Base-by-base conservation (phyloP, 805 yeast genomes). In the Suhomyces sp. region DNA sequence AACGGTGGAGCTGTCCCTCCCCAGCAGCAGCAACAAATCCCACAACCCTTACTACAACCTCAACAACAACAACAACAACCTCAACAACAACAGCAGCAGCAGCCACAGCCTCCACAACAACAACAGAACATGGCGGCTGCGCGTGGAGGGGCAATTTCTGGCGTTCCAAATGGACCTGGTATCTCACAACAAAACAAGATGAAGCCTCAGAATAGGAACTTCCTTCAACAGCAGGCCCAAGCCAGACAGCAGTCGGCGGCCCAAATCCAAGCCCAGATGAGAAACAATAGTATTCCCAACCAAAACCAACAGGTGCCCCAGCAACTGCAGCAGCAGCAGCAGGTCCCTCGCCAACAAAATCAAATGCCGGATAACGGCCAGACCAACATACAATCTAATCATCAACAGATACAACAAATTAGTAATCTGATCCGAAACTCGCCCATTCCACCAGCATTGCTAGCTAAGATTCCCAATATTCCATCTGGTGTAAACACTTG, bases 401-500 rank as follows among this genome's bases (percentile, higher is more conserved):
- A 66, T 9, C 71, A 64, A 50, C 78, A 75, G 54, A 68, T 75
- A 52, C 73, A 69, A 50, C 75, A 71, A 52, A 67, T 74, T 48
- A 62, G 68, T 43, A 65, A 66, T 47, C 64, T 78, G 57, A 75
- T 88, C 63, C 81, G 85, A 55, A 82, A 81, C 43, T 71, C 83
- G 2, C 90, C 89, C 3, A 89, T 91, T 47, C 96, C 96, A 0
- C 80, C 80, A 13, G 80, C 82, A 2, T 66, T 89, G 22, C 68
- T 89, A 19, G 75, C 79, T 49, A 81, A 81, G 60, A 79, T 89
- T 45, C 96, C 96, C 8, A 85, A 81, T 45, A 73, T 89, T 31
- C 97, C 97, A 0, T 85, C 85, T 12, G 86, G 84, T 47, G 85
- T 85, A 25, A 85, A 80, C 58, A 88, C 96, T 6, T 91, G 97